phyloP scores from a whole-genome alignment of 306 rosid species.

The Pachyrhizus erosus region DNA sequence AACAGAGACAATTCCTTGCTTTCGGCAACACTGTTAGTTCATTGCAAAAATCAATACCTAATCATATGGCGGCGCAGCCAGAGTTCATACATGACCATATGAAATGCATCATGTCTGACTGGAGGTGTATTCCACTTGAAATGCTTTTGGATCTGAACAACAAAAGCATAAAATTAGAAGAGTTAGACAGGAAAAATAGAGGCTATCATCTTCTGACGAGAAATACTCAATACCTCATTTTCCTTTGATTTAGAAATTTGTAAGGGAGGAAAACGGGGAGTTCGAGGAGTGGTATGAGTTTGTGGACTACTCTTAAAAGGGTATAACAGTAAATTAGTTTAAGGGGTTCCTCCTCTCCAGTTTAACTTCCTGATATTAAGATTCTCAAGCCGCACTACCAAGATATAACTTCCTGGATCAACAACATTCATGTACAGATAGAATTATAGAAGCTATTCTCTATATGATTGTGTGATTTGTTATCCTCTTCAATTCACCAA shows the following conservation, averaged over 20 bases:
- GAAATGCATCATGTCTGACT: conserved; percentile 47
- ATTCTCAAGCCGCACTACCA: not conserved
- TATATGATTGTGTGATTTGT: not conserved
- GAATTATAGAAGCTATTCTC: not conserved
- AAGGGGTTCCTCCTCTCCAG: not conserved
- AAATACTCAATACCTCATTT: not conserved
- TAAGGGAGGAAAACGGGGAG: not conserved
- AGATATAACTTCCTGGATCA: not conserved
- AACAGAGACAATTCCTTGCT: conserved; percentile 18
- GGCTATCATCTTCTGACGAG: not conserved
- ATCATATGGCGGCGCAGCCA: conserved; percentile 46
- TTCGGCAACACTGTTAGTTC: not conserved
- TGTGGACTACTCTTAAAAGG: not conserved
- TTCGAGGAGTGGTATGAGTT: not conserved
- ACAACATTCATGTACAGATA: no score
- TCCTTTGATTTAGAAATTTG: not conserved
- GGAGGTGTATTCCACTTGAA: conserved; percentile 48
- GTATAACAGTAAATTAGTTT: not conserved
- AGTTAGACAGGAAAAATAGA: not conserved
- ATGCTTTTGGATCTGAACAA: conserved; percentile 46
- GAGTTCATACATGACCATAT: conserved; percentile 49
- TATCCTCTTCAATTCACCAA: not conserved
- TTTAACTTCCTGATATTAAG: not conserved
- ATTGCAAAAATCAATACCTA: conserved; percentile 29
- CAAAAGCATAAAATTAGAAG: conserved; percentile 15